phyloP scores from a whole-genome alignment of 169 alveolate species.

The Amoebophrya sp. region DNA sequence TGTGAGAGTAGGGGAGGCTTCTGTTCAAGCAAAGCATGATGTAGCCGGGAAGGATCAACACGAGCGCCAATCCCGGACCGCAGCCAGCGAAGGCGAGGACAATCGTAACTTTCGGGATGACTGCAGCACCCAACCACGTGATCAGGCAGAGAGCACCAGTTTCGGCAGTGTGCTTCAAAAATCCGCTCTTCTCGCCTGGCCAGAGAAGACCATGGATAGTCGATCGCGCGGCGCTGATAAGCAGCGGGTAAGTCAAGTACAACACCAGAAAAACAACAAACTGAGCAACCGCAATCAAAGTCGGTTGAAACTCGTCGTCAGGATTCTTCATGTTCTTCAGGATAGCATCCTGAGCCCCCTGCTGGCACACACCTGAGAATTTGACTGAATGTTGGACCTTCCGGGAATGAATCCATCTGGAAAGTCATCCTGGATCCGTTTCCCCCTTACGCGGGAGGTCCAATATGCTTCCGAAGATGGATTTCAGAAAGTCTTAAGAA shows the following conservation, averaged over 20 bases:
- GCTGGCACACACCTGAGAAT: background rate
- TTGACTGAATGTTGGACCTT: no score
- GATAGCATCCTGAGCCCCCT: background rate
- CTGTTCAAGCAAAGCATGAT: background rate
- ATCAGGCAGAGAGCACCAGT: background rate
- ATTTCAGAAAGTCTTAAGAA: no score
- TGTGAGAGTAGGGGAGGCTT: background rate
- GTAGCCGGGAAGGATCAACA: background rate
- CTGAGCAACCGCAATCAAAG: background rate
- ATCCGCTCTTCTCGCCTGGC: background rate
- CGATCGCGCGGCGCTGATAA: background rate
- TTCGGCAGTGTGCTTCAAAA: background rate
- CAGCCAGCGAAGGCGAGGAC: constrained; percentile 21
- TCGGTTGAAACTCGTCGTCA: background rate
- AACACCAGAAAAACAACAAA: background rate
- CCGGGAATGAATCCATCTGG: no score
- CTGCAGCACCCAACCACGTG: background rate
- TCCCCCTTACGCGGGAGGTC: no score
- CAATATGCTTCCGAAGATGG: no score
- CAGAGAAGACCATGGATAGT: background rate
- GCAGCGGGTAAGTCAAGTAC: background rate
- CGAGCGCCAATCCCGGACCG: background rate
- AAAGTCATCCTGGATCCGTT: no score
- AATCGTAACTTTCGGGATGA: background rate
- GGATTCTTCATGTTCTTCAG: background rate